Evolutionary conservation across 768 basidiomycete species (phyloP).

Genomic region (Xanthoconium stramineum): DNA sequence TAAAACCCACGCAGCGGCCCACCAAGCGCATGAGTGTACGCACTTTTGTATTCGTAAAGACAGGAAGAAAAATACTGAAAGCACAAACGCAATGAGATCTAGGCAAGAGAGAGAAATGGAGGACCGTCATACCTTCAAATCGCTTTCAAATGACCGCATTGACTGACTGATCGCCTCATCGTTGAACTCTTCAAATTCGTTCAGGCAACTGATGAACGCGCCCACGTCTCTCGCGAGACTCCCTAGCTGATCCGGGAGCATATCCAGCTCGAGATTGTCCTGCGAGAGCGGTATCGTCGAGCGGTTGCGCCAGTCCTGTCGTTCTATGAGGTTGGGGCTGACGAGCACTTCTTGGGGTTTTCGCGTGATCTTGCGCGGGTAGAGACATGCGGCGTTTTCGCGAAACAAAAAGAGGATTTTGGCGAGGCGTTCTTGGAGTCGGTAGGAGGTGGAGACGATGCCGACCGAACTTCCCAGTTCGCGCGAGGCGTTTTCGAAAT

Average conservation of each 20-base stretch:
- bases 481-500: constrained; percentile 52
- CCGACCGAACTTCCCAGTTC: constrained; percentile 55
- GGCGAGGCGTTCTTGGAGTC: constrained; percentile 46
- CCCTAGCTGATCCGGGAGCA: constrained; percentile 44
- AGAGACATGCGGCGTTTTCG: constrained; percentile 51
- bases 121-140: constrained; percentile 37
- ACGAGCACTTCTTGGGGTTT: constrained; percentile 34
- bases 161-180: constrained; percentile 49
- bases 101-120: neutral
- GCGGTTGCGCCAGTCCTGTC: constrained; percentile 31
- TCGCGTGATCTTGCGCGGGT: constrained; percentile 42
- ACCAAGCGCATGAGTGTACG: neutral
- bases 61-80: constrained; percentile 49
- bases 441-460: constrained; percentile 49
- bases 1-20: neutral
- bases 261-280: constrained; percentile 43
- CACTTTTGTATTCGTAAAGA: constrained; percentile 44
- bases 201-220: constrained; percentile 45
- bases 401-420: constrained; percentile 50
- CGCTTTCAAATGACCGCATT: constrained; percentile 44
- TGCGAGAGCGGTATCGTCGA: constrained; percentile 35
- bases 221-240: constrained; percentile 44
- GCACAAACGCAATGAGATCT: neutral
- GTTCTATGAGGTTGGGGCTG: constrained; percentile 31
- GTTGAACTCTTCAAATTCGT: constrained; percentile 54